phyloP scores from a whole-genome alignment of 139 green algal genomes.

The Chlamydomonas schloesseri region DNA sequence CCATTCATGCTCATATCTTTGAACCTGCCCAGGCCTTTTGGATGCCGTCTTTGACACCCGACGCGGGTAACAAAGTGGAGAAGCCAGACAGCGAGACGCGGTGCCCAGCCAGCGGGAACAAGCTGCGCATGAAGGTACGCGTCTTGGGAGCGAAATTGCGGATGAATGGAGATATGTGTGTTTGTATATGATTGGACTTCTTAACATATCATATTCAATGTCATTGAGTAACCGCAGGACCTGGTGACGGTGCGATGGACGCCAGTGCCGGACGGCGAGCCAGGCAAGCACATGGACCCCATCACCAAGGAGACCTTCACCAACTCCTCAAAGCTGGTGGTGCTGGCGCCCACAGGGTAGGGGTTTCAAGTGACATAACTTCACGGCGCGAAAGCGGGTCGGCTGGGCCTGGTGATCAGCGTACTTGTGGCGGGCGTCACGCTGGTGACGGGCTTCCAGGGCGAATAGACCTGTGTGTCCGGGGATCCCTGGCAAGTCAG shows the following conservation, averaged over 20 bases:
- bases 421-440: too few species aligned
- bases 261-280: conserved; percentile 63
- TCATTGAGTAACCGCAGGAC: neutral
- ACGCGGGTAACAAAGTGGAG: conserved; percentile 63
- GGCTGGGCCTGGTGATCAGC: too few species aligned
- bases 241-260: conserved; percentile 50
- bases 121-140: conserved; percentile 83
- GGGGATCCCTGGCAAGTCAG: too few species aligned
- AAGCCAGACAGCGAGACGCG: conserved; percentile 81
- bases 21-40: conserved; percentile 87
- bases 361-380: too few species aligned
- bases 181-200: too few species aligned
- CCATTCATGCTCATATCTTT: too few species aligned
- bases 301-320: conserved; percentile 89
- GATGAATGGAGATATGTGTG: too few species aligned
- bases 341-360: conserved; percentile 82
- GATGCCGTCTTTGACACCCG: conserved; percentile 73
- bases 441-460: too few species aligned
- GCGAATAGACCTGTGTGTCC: too few species aligned
- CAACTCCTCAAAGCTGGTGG: conserved; percentile 83
- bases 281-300: conserved; percentile 85
- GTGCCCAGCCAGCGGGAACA: conserved; percentile 87
- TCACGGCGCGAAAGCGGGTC: too few species aligned
- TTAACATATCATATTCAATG: too few species aligned
- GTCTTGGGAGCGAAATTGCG: too few species aligned